Evolutionary conservation across 352 stramenopile species (phyloP).

Genomic region (Phytophthora crassamura): DNA sequence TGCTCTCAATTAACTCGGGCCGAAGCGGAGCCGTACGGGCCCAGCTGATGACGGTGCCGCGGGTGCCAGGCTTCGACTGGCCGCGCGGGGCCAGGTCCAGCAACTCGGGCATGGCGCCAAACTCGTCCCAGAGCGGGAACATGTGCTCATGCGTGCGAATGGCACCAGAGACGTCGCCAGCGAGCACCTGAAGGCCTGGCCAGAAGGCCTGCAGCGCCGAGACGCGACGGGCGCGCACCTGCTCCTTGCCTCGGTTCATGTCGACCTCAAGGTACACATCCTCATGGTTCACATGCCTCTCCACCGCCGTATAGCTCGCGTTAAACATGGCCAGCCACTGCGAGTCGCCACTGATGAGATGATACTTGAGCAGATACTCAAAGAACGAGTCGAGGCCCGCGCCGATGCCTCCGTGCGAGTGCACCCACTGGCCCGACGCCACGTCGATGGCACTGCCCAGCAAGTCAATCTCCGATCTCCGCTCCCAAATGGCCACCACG

Average conservation of each 20-base stretch:
- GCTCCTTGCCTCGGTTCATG: constrained; percentile 76
- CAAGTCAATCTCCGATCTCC: constrained; percentile 88
- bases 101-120: constrained; percentile 95
- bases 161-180: constrained; percentile 92
- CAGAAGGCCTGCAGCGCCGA: constrained; percentile 97
- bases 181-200: constrained; percentile 95
- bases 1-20: constrained; percentile 98
- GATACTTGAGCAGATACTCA: constrained; percentile 98
- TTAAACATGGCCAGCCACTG: constrained; percentile 94
- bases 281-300: constrained; percentile 78
- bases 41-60: constrained; percentile 73
- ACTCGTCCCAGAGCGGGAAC: constrained; percentile 95
- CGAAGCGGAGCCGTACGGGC: constrained; percentile 92
- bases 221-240: constrained; percentile 66
- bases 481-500: constrained; percentile 78
- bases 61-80: constrained; percentile 31
- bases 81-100: constrained; percentile 80
- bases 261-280: constrained; percentile 88
- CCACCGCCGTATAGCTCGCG: constrained; percentile 76
- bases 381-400: constrained; percentile 97
- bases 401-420: constrained; percentile 87
- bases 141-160: constrained; percentile 94
- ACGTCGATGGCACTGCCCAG: constrained; percentile 96
- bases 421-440: constrained; percentile 81
- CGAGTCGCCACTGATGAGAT: constrained; percentile 95